Percentiles rank a stretch among this genome's conserved stretches.
phyloP scores from a whole-genome alignment of 139 green algal species.

The Coccomyxa sp. region DNA sequence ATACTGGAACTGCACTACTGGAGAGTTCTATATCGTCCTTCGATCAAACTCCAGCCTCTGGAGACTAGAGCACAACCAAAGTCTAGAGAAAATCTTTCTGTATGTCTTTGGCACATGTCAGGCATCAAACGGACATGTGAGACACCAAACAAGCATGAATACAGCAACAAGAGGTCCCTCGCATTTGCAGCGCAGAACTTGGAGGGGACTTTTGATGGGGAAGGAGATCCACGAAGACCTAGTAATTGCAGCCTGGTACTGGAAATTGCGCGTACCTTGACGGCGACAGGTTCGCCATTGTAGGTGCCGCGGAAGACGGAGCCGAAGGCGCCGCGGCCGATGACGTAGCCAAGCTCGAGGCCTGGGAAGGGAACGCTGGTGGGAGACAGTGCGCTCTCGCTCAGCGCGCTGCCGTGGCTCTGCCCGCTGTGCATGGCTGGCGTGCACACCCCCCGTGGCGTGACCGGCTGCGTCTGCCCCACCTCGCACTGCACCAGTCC shows the following conservation, averaged over 20 bases:
- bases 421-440: neutral
- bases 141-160: no score
- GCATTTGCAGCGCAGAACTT: no score
- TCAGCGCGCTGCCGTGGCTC: neutral
- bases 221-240: no score
- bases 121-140: no score
- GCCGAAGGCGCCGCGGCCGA: constrained; percentile 43
- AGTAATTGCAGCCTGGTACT: no score
- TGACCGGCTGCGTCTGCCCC: neutral
- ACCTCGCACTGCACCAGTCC: neutral
- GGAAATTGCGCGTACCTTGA: constrained; percentile 28
- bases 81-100: no score
- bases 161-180: no score
- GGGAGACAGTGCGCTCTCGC: neutral
- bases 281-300: constrained; percentile 25
- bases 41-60: no score
- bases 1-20: neutral
- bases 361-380: constrained; percentile 8
- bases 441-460: neutral
- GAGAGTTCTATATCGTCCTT: neutral
- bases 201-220: no score
- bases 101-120: no score
- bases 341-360: constrained; percentile 28
- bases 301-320: constrained; percentile 36
- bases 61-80: no score